Evolutionary conservation across 257 asterid species (phyloP).

Genomic region (Echium plantagineum): DNA sequence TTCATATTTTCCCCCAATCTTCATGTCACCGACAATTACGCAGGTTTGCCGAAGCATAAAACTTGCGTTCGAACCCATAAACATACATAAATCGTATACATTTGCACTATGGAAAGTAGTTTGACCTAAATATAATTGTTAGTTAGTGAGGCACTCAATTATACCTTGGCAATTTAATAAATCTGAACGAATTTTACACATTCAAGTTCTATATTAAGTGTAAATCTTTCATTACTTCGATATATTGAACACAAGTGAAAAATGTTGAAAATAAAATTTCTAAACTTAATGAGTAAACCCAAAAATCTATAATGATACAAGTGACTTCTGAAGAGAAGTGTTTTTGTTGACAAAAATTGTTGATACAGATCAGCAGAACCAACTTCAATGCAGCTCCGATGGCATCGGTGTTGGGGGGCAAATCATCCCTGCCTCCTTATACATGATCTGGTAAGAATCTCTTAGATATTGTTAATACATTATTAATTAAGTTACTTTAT

Average conservation of each 20-base stretch:
- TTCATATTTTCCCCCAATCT: too few relatives aligned
- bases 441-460: neutral
- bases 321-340: neutral
- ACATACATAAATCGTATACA: too few relatives aligned
- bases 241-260: neutral
- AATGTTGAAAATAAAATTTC: neutral
- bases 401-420: neutral
- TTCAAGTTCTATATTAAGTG: too few relatives aligned
- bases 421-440: neutral
- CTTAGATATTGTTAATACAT: neutral
- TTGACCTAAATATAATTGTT: too few relatives aligned
- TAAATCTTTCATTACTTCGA: neutral
- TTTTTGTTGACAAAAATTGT: neutral
- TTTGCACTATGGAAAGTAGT: too few relatives aligned
- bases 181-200: too few relatives aligned
- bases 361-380: conserved; percentile 2
- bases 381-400: neutral
- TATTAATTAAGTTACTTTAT: too few relatives aligned
- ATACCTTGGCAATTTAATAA: too few relatives aligned
- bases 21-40: too few relatives aligned
- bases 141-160: too few relatives aligned
- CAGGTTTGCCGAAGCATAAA: too few relatives aligned
- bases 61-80: too few relatives aligned
- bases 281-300: neutral
- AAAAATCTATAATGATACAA: neutral